Percentiles rank a stretch among this genome's conserved stretches.
These are phyloP conservation scores for Exophiala alcalophila DNA, from an alignment of 2,329 filamentous ascomycete species.

Conservation along the genomic window DNA sequence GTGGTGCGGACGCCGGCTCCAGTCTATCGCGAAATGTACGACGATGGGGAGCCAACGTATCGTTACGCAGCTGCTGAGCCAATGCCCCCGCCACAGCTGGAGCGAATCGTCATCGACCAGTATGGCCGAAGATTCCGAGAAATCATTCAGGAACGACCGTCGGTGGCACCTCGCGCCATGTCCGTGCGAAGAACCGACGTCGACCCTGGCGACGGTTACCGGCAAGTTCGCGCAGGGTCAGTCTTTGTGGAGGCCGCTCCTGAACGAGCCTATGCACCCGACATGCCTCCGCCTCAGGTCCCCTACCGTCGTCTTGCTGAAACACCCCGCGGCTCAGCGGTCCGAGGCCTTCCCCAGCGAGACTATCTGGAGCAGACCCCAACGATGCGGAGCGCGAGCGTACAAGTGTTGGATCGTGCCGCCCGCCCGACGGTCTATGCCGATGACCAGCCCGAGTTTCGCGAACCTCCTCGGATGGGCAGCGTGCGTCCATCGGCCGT, in stretches of 20 bases:
- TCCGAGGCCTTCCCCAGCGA: constrained; percentile 9
- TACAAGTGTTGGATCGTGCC: constrained; percentile 43
- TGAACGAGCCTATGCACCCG: constrained; percentile 42
- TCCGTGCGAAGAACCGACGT: constrained; percentile 21
- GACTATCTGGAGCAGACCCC: constrained; percentile 36
- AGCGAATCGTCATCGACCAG: constrained; percentile 75
- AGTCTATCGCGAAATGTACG: constrained; percentile 41
- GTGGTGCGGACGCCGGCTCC: constrained; percentile 40
- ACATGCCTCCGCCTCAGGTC: constrained; percentile 44
- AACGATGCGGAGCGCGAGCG: constrained; percentile 37
- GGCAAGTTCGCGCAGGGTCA: constrained; percentile 37
- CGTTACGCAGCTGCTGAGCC: constrained; percentile 40
- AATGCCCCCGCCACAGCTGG: constrained; percentile 49
- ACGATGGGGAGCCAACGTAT: constrained; percentile 43
- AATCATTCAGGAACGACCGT: constrained; percentile 43
- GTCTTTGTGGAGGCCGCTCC: constrained; percentile 42
- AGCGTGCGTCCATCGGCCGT: constrained; percentile 57
- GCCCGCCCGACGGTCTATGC: constrained; percentile 43
- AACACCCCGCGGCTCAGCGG: constrained; percentile 33
- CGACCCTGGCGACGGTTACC: constrained; percentile 26
- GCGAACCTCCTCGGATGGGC: constrained; percentile 56
- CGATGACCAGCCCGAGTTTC: constrained; percentile 64
- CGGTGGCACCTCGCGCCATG: constrained; percentile 33
- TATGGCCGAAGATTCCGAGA: constrained; percentile 77
- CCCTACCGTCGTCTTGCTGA: constrained; percentile 43